Evolutionary conservation across 768 basidiomycete species (phyloP), one percentile per base, ranked within the genome.

Genomic region (Chiua virens): DNA sequence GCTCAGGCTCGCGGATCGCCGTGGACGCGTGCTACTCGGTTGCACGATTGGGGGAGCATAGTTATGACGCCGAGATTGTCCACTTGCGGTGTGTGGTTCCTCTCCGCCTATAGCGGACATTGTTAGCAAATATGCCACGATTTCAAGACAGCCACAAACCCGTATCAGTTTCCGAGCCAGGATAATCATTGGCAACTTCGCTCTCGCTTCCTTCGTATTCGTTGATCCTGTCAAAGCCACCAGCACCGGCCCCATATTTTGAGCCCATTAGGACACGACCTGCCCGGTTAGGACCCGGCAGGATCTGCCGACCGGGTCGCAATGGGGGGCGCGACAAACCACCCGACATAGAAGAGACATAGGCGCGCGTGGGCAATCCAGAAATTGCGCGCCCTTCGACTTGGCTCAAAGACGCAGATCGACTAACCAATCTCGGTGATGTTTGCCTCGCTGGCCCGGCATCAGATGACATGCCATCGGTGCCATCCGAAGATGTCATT

Each of bases 1-100:
- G 60, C 86, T 89, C 44, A 90, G 71, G 65, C 87, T 89, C 15
- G 86, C 85, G n/a, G 87, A 89, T 49, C 88, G 78, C 50, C 88
- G 75, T 43, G 85, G 80, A 34, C 87, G 80, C n/a, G 75, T 74
- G 51, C 59, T 72, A 11, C 73, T 71, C 27, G 80, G 79, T 50
- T 73, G 71, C 37, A 63, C 42, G 42, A 55, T 52, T 45, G 68
- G 47, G 22, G 61, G 55, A 23, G 32, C 64, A 28, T 70, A 59
- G 43, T 37, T 66, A 22, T 68, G 62, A 30, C 62, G 68, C 50
- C 66, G 69, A 46, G 53, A 43, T 11, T 47, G 27, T 18, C 59
- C 64, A 47, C 67, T 69, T 20, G 30, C 45, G 4, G 53, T 48
- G 30, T 66, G 69, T 51, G 56, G 58, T 15, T 68, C 67, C 32